Evolutionary conservation across 106 monocot genomes (phyloP).

Genomic region (Allium fistulosum): DNA sequence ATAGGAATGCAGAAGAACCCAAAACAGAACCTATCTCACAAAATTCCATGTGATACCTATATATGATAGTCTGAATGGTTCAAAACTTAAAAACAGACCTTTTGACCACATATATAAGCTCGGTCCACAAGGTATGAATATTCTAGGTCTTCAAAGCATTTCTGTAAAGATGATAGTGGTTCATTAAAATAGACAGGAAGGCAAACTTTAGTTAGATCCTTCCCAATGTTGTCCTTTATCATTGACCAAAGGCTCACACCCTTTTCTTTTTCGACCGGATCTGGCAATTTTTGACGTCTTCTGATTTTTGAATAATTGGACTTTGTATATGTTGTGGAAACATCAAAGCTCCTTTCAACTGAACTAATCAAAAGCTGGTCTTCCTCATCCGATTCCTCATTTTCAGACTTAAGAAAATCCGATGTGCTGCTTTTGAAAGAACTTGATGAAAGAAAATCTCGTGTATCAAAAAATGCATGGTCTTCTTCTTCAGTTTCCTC

Average conservation of each 20-base stretch:
- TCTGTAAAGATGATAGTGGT: constrained; percentile 90
- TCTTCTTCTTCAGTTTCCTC: constrained; percentile 97
- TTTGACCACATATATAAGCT: constrained; percentile 89
- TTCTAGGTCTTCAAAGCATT: constrained; percentile 97
- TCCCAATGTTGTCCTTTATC: constrained; percentile 99
- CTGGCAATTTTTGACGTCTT: constrained; percentile 83
- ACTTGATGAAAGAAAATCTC: constrained; percentile 89
- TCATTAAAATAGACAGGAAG: constrained; percentile 99
- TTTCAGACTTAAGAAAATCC: constrained; percentile 54
- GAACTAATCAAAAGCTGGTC: constrained; percentile 45
- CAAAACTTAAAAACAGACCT: constrained; percentile 24
- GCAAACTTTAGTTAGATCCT: constrained; percentile 97
- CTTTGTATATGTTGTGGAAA: constrained; percentile 24
- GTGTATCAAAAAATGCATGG: constrained; percentile 85
- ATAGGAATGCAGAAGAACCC: too few relatives aligned
- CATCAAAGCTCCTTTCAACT: constrained; percentile 34
- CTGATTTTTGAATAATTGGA: constrained; percentile 50
- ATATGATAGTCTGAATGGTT: too few relatives aligned
- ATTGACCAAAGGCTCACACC: constrained; percentile 98
- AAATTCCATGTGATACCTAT: too few relatives aligned
- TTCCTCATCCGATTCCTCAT: constrained; percentile 57
- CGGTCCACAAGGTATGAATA: constrained; percentile 88
- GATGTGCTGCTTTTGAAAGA: constrained; percentile 88
- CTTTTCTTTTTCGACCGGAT: constrained; percentile 90
- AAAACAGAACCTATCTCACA: too few relatives aligned